phyloP scores from a whole-genome alignment of 106 monocot genomes.

The Allium cepa region DNA sequence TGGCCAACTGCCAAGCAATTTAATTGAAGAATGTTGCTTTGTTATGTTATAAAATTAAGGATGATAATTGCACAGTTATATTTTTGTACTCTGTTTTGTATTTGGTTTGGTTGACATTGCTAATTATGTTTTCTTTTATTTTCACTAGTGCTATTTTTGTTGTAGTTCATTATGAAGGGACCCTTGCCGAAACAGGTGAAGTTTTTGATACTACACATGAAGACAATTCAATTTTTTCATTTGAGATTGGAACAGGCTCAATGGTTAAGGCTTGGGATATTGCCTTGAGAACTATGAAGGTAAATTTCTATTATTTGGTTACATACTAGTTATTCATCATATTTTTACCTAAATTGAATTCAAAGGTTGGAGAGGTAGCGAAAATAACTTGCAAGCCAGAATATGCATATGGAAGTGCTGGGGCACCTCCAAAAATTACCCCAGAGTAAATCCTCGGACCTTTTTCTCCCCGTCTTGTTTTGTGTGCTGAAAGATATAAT shows the following conservation, averaged over 20 bases:
- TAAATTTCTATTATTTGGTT: constrained; percentile 1
- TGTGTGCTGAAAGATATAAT: not conserved
- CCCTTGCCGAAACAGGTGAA: constrained; percentile 79
- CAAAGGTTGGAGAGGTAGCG: constrained; percentile 88
- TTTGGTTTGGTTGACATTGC: too few species aligned
- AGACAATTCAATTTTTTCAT: constrained; percentile 89
- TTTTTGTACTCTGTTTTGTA: too few species aligned
- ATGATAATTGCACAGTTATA: too few species aligned
- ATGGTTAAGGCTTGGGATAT: constrained; percentile 97
- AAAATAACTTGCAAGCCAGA: constrained; percentile 92
- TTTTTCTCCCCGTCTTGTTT: not conserved
- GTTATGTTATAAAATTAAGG: too few species aligned
- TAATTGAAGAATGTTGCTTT: too few species aligned
- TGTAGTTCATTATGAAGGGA: constrained; percentile 94
- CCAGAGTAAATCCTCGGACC: constrained; percentile 42
- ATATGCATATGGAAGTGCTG: constrained; percentile 95
- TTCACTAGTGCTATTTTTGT: not conserved
- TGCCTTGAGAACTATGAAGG: constrained; percentile 95
- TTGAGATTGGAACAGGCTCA: constrained; percentile 72
- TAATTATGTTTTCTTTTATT: not conserved
- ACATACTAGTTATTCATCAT: not conserved
- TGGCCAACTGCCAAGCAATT: too few species aligned
- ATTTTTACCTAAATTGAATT: not conserved
- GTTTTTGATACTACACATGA: constrained; percentile 93
- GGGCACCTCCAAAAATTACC: constrained; percentile 90